Evolutionary conservation across 1,284 basidiomycete species (phyloP).

Genomic region (Boletellus deceptivus): DNA sequence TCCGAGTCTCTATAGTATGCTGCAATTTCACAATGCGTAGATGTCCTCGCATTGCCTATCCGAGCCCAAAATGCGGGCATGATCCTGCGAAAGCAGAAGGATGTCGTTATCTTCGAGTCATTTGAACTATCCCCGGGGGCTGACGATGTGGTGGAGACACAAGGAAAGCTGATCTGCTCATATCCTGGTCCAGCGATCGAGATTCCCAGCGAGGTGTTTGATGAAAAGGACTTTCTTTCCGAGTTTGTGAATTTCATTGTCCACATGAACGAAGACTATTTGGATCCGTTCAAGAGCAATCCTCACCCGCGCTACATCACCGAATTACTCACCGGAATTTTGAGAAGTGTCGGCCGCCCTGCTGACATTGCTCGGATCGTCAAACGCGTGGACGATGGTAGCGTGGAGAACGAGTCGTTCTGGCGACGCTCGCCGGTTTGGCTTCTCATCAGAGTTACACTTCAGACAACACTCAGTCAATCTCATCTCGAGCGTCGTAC

Average conservation of each 20-base stretch:
- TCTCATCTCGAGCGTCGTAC: constrained; percentile 12
- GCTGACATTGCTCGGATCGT: constrained; percentile 22
- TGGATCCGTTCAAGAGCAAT: too few species aligned
- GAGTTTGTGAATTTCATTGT: constrained; percentile 31
- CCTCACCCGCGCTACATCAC: constrained; percentile 36
- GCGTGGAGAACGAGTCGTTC: too few species aligned
- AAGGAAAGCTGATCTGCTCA: constrained; percentile 34
- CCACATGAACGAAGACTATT: constrained; percentile 23
- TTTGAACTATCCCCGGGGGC: not conserved
- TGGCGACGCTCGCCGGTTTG: constrained; percentile 38
- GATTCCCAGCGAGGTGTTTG: constrained; percentile 16
- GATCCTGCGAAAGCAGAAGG: not conserved
- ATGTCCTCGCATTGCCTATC: not conserved
- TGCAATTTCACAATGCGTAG: not conserved
- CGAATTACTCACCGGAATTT: constrained; percentile 33
- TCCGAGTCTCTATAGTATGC: not conserved
- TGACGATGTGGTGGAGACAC: constrained; percentile 14
- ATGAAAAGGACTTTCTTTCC: constrained; percentile 21
- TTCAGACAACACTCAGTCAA: constrained; percentile 40
- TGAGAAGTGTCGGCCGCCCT: constrained; percentile 25
- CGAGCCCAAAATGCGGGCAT: not conserved
- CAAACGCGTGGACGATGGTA: constrained; percentile 35
- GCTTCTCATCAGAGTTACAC: constrained; percentile 33
- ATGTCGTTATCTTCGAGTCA: not conserved
- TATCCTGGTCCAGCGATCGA: constrained; percentile 35